Conservation (phyloP, 768 basidiomycete genomes). For the Tricholoma furcatifolium region DNA sequence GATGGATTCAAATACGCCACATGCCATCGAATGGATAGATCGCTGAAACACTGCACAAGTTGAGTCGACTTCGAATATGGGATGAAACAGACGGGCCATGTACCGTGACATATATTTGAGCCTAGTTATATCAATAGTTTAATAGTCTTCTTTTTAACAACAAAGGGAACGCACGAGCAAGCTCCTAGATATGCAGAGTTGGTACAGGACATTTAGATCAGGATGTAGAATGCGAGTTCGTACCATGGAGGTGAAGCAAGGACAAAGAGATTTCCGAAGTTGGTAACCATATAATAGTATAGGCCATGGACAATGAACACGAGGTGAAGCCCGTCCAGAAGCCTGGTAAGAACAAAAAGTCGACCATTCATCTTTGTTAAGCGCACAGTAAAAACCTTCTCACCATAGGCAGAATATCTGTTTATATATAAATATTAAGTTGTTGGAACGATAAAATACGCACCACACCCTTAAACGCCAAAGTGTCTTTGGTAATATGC, state of each 20-base stretch:
- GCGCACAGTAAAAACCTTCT: not conserved
- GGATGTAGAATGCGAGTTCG: not conserved
- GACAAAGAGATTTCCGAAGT: conserved; percentile 1
- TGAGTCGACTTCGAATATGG: too few species aligned
- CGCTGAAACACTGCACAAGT: conserved; percentile 7
- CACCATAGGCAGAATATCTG: conserved; percentile 3
- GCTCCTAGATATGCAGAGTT: conserved; percentile 1
- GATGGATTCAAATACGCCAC: not conserved
- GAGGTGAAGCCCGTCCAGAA: conserved; percentile 2
- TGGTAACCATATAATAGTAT: conserved; percentile 6
- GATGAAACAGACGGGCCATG: not conserved
- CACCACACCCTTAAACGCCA: not conserved
- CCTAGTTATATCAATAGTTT: not conserved
- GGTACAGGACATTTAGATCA: not conserved
- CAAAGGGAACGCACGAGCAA: not conserved
- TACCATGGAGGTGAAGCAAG: conserved; percentile 6
- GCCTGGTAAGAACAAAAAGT: not conserved
- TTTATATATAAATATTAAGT: not conserved
- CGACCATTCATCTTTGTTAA: too few species aligned
- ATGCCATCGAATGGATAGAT: conserved; percentile 10
- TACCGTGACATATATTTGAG: conserved; percentile 5
- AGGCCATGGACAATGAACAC: not conserved
- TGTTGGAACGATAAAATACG: not conserved
- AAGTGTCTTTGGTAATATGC: not conserved
- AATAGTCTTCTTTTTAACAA: too few species aligned